Base-by-base conservation (phyloP, 164 flowering plant species). In the Platanus orientalis region DNA sequence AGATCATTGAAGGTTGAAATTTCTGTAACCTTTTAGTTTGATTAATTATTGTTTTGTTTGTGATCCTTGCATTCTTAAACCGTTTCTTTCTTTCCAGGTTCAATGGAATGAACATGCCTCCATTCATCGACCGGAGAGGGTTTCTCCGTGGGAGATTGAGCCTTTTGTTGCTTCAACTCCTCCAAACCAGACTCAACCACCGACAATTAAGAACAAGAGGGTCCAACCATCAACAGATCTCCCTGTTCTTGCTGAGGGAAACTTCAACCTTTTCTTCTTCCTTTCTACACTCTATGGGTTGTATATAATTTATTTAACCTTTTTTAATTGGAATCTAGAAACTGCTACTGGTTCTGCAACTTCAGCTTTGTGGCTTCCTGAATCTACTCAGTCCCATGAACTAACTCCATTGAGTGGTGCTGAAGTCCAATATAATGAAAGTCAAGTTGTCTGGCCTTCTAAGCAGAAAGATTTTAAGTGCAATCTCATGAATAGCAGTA, bases 131-230 rank as follows among this genome's bases (percentile, higher is more conserved):
- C 96, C 96, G 10, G 97, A 88, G 9, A 79, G 83, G 71, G 92
- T 93, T 72, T 93, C 97, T 30, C 90, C 96, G 21, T 93, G 98
- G 98, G 98, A 93, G 70, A 84, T 93, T 14, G 96, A 93, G 53
- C 84, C 84, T 20, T 86, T 76, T 71, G 81, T 75, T 53, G 67
- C 88, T 62, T 75, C 86, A 25, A 63, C 66, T 25, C 75, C 86
- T 13, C 1, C 72, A 54, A 72, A 52, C 68, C 28, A 71, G 26
- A 25, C 68, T 63, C 90, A 66, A 70, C 73, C 84, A 2, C 30
- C 62, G 24, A 56, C 25, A 17, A 6, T 51, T 16, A 89, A 82
- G 75, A 86, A 71, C 72, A 88, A 93, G 72, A 81, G 86, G 71
- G 81, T 80, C 28, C 81, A 88, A 20, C 72, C 81, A 52, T 73